phyloP scores from a whole-genome alignment of 306 rosid genomes.

The Malus sieversii region DNA sequence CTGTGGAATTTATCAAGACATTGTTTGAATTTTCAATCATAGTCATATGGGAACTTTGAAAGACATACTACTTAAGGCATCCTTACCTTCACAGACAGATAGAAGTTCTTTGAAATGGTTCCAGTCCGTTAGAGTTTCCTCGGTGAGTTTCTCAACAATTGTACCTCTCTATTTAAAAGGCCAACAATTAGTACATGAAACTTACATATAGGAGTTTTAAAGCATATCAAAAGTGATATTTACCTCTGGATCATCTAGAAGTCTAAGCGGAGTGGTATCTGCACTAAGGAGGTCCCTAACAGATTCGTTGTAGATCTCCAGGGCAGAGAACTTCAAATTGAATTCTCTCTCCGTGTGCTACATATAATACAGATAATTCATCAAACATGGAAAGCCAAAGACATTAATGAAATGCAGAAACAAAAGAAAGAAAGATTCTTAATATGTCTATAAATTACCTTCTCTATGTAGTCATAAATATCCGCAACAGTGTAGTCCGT shows the following conservation, averaged over 20 bases:
- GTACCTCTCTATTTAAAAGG: slow-evolving; percentile 81
- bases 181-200: slow-evolving; percentile 20
- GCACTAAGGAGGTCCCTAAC: slow-evolving; percentile 89
- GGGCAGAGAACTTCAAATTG: slow-evolving; percentile 72
- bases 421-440: not conserved
- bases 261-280: slow-evolving; percentile 78
- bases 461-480: slow-evolving; percentile 57
- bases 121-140: slow-evolving; percentile 82
- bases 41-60: slow-evolving; percentile 10
- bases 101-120: slow-evolving; percentile 73
- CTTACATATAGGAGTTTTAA: slow-evolving; percentile 2
- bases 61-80: slow-evolving; percentile 20
- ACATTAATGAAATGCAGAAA: slow-evolving; percentile 6
- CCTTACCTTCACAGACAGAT: slow-evolving; percentile 76
- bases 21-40: slow-evolving; percentile 10
- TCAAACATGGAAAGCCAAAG: slow-evolving; percentile 20
- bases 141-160: slow-evolving; percentile 77
- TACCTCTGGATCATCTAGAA: slow-evolving; percentile 99
- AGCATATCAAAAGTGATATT: slow-evolving; percentile 17
- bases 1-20: slow-evolving; percentile 33
- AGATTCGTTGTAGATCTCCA: slow-evolving; percentile 97
- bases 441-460: slow-evolving; percentile 34
- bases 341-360: slow-evolving; percentile 89
- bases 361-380: slow-evolving; percentile 14
- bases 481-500: slow-evolving; percentile 76